A percentile compares a stretch with the other conserved stretches of the same genome.
Conservation (phyloP, 2,329 filamentous ascomycete species). For the Rhynchosporium agropyri region DNA sequence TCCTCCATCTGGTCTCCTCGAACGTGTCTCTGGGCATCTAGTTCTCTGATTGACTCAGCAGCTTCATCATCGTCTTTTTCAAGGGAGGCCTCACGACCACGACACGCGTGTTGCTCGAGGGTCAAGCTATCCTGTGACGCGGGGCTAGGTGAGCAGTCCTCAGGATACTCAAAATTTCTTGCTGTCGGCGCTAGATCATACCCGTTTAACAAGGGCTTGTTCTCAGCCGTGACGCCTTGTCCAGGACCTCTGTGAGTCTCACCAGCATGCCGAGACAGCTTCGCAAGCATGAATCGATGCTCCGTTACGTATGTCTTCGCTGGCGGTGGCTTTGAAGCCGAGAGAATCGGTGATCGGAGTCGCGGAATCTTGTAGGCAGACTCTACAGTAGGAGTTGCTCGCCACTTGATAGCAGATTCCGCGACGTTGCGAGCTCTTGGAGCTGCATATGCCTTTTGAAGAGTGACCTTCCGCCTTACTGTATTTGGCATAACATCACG, state of each 20-base stretch:
- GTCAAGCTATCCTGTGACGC: conserved; percentile 8
- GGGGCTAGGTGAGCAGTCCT: conserved; percentile 3
- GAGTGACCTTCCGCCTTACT: no score
- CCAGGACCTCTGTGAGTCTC: no score
- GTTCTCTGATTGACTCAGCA: background rate
- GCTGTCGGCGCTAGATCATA: background rate
- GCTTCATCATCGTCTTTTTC: no score
- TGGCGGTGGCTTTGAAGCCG: background rate
- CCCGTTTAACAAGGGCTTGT: background rate
- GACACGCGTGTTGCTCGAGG: background rate
- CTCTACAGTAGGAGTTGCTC: no score
- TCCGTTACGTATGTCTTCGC: conserved; percentile 5
- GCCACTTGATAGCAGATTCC: no score
- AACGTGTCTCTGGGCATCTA: background rate
- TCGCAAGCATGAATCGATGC: background rate
- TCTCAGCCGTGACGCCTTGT: background rate
- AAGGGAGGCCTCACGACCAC: background rate
- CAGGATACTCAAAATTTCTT: background rate
- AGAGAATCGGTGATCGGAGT: background rate
- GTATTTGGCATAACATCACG: background rate
- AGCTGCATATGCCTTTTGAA: no score
- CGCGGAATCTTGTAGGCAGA: background rate
- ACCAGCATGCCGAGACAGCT: background rate
- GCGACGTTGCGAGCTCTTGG: no score
- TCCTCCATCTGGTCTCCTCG: background rate